These are phyloP conservation scores for Pulicaria dysenterica DNA, from an alignment of 129 eudicot species.

Conservation along the genomic window DNA sequence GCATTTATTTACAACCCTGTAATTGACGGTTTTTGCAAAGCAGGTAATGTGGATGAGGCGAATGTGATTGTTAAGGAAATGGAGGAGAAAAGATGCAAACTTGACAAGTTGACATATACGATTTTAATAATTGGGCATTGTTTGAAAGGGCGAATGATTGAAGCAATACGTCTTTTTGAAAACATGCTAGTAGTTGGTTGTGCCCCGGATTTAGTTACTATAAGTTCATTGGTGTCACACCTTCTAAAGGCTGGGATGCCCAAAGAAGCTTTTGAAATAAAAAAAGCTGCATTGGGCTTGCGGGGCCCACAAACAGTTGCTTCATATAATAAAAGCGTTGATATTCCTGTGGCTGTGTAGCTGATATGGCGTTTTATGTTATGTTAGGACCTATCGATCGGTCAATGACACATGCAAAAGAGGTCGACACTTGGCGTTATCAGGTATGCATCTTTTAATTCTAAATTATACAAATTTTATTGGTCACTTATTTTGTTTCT, in stretches of 20 bases:
- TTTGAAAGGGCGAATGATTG: slow-evolving; percentile 89
- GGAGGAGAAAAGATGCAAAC: slow-evolving; percentile 74
- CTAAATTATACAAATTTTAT: not conserved
- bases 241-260: slow-evolving; percentile 93
- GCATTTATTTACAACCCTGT: slow-evolving; percentile 88
- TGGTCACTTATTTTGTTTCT: slow-evolving; percentile 8
- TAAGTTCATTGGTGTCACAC: slow-evolving; percentile 59
- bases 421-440: slow-evolving; percentile 22
- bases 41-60: slow-evolving; percentile 86
- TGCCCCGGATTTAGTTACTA: slow-evolving; percentile 70
- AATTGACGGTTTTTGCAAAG: slow-evolving; percentile 87
- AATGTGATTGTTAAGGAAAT: slow-evolving; percentile 66
- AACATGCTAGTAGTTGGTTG: slow-evolving; percentile 71
- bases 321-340: slow-evolving; percentile 30
- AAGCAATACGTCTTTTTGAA: slow-evolving; percentile 66
- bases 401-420: slow-evolving; percentile 10
- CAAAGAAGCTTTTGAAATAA: slow-evolving; percentile 65
- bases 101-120: slow-evolving; percentile 81
- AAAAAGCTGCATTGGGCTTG: slow-evolving; percentile 42
- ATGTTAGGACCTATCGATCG: slow-evolving; percentile 22
- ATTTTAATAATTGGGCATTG: slow-evolving; percentile 95
- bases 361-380: slow-evolving; percentile 28
- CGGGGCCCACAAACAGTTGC: slow-evolving; percentile 37
- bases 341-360: slow-evolving; percentile 60
- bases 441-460: slow-evolving; percentile 23